Percentiles rank a stretch among this genome's conserved stretches.
These are phyloP conservation scores for Candida oleophila DNA, from an alignment of 805 yeast species.

Conservation along the genomic window DNA sequence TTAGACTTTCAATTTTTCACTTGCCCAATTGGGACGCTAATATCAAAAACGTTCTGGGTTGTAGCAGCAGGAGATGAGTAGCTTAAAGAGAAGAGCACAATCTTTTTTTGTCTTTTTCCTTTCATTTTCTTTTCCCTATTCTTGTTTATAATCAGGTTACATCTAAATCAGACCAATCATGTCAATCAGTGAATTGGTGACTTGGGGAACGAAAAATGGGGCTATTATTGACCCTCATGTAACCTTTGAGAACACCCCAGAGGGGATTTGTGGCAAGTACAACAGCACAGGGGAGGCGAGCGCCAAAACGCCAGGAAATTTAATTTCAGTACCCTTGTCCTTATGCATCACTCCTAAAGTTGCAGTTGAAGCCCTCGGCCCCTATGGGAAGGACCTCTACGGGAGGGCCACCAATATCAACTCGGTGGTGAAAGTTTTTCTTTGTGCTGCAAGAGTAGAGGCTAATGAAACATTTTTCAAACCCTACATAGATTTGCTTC, in stretches of 20 bases:
- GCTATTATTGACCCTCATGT: slow-evolving; percentile 23
- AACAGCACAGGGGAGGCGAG: slow-evolving; percentile 3
- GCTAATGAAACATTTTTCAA: slow-evolving; percentile 20
- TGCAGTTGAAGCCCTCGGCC: slow-evolving; percentile 22
- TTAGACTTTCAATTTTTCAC: neutral
- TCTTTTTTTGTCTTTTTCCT: too few relatives aligned
- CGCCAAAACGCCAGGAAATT: slow-evolving; percentile 6
- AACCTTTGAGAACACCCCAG: slow-evolving; percentile 19
- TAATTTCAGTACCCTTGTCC: slow-evolving; percentile 19
- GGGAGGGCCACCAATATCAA: slow-evolving; percentile 22
- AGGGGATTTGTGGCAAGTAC: slow-evolving; percentile 25
- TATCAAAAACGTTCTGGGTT: neutral
- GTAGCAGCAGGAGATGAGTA: neutral
- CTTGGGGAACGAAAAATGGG: slow-evolving; percentile 34
- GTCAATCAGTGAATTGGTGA: neutral
- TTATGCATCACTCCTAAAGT: slow-evolving; percentile 20
- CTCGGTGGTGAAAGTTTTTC: slow-evolving; percentile 32
- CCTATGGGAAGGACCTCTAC: slow-evolving; percentile 7
- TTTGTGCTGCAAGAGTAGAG: slow-evolving; percentile 27
- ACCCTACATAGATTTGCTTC: slow-evolving; percentile 33
- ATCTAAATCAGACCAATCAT: neutral
- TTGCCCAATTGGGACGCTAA: neutral
- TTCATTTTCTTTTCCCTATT: too few relatives aligned
- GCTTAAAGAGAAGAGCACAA: too few relatives aligned
- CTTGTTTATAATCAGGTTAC: too few relatives aligned